These are phyloP conservation scores for Macrolepiota dolichaula DNA, from an alignment of 768 basidiomycete species.

Conservation along the genomic window DNA sequence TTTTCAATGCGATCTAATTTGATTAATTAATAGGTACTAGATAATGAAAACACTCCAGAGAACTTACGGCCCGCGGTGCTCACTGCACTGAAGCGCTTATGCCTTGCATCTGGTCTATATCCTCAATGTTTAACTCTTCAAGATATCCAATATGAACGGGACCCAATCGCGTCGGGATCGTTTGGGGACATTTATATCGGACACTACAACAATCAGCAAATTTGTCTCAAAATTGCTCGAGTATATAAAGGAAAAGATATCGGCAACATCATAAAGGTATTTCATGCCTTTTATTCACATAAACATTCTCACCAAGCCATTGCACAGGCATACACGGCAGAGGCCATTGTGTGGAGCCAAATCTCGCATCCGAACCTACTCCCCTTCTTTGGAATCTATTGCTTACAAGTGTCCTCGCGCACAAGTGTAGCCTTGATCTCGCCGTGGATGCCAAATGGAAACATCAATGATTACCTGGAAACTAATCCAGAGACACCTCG, in stretches of 20 bases:
- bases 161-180: background rate
- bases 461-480: constrained; percentile 5
- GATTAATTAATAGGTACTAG: background rate
- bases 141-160: background rate
- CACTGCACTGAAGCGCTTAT: background rate
- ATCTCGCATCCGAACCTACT: constrained; percentile 10
- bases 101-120: background rate
- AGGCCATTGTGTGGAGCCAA: constrained; percentile 14
- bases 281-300: background rate
- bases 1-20: background rate
- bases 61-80: background rate
- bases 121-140: constrained; percentile 2
- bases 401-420: background rate
- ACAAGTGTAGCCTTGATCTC: constrained; percentile 7
- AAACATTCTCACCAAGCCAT: background rate
- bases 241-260: constrained; percentile 19
- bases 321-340: constrained; percentile 2
- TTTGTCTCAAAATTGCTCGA: constrained; percentile 9
- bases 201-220: background rate
- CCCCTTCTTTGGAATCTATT: constrained; percentile 14
- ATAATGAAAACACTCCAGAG: background rate
- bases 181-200: constrained; percentile 10
- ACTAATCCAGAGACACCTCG: background rate
- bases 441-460: constrained; percentile 15
- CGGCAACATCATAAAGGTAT: constrained; percentile 18